These are phyloP conservation scores for Juncus inflexus DNA, from an alignment of 176 grass and related monocot genomes.

Conservation along the genomic window DNA sequence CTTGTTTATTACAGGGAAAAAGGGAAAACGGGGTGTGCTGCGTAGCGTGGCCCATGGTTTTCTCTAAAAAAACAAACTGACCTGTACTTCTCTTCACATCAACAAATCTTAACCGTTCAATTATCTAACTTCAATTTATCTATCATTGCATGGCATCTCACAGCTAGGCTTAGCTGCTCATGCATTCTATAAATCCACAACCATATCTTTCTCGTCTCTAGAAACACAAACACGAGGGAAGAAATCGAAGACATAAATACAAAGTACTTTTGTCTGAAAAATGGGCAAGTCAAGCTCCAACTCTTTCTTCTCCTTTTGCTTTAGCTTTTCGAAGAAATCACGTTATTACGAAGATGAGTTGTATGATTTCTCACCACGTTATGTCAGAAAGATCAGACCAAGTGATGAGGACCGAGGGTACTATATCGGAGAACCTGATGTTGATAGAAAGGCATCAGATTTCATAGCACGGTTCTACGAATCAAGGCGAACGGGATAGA, in stretches of 20 bases:
- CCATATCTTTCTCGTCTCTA: constrained; percentile 5
- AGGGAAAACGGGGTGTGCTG: too few relatives aligned
- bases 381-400: constrained; percentile 45
- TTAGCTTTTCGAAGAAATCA: constrained; percentile 64
- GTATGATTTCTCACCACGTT: constrained; percentile 21
- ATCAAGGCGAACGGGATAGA: constrained; percentile 32
- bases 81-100: not conserved
- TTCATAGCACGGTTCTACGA: constrained; percentile 66
- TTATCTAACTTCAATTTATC: not conserved
- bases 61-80: too few relatives aligned
- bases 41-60: too few relatives aligned
- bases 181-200: not conserved
- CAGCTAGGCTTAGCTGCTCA: constrained; percentile 10
- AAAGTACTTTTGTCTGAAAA: constrained; percentile 5
- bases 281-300: constrained; percentile 47
- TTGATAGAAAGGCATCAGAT: constrained; percentile 65
- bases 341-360: constrained; percentile 37
- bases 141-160: constrained; percentile 20
- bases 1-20: too few relatives aligned
- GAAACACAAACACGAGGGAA: not conserved
- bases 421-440: constrained; percentile 60
- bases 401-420: constrained; percentile 65
- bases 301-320: constrained; percentile 58
- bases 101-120: constrained; percentile 14
- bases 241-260: not conserved